Conservation (phyloP, 148 eudicot genomes). For the Vaccinium myrtillus region DNA sequence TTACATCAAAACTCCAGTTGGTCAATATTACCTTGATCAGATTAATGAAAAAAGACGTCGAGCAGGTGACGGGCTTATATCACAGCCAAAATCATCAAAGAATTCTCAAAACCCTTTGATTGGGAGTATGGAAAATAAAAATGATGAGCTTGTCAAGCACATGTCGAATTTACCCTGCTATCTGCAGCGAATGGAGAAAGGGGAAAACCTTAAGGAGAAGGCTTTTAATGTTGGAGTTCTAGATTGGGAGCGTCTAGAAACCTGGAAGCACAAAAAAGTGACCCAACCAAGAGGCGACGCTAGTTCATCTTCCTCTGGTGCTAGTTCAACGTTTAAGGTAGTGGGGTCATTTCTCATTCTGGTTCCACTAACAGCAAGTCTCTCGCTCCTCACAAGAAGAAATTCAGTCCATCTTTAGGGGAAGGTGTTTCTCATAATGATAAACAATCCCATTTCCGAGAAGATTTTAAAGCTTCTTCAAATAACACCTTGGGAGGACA, state of each 20-base stretch:
- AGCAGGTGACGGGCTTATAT: slow-evolving; percentile 20
- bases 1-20: slow-evolving; percentile 30
- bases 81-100: slow-evolving; percentile 28
- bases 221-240: slow-evolving; percentile 77
- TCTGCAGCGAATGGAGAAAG: slow-evolving; percentile 57
- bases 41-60: slow-evolving; percentile 32
- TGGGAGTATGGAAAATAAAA: slow-evolving; percentile 26
- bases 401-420: slow-evolving; percentile 21
- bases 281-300: slow-evolving; percentile 13
- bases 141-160: slow-evolving; percentile 73
- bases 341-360: slow-evolving; percentile 14
- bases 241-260: slow-evolving; percentile 77
- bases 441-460: slow-evolving; percentile 18
- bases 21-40: slow-evolving; percentile 34
- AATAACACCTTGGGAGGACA: slow-evolving; percentile 15
- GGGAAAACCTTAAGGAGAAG: slow-evolving; percentile 52
- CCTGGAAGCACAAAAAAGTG: slow-evolving; percentile 56
- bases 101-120: slow-evolving; percentile 24
- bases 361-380: slow-evolving; percentile 17
- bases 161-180: slow-evolving; percentile 83
- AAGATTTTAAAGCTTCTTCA: slow-evolving; percentile 29
- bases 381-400: slow-evolving; percentile 32
- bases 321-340: slow-evolving; percentile 20
- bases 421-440: slow-evolving; percentile 33
- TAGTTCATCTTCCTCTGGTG: slow-evolving; percentile 16